Base-by-base conservation (phyloP, 2,329 filamentous ascomycete genomes). In the Chaetomium sp. region DNA sequence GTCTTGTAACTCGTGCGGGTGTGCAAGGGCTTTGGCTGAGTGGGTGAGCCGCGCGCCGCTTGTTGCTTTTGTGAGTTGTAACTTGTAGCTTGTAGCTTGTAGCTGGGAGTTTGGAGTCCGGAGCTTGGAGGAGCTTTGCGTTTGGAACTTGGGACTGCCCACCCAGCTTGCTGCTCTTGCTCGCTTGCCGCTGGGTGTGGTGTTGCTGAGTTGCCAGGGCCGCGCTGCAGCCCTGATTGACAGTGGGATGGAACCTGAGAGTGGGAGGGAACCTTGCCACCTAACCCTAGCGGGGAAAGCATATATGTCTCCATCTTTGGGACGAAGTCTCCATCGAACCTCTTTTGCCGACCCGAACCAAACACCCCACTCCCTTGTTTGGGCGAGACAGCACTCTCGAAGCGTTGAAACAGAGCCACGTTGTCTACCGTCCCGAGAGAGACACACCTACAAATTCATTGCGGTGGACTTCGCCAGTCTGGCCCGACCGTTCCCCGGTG, bases 251-350 rank as follows among this genome's bases (percentile, higher is more conserved):
- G 19, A 27, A 27, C 19, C 19, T 27, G 19, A 27, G 19, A 27
- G 19, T 27, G 19, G 63, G 57, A 54, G 43, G 58, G 54, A 54
- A 61, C 54, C 60, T 63, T 61, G 61, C 61, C 61, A 63, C 61
- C 58, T 53, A 53, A 49, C 56, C 51, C 46, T 47, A 48, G 36
- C 49, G 33, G 45, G 56, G 57, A 14, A 14, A 40, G 49, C 55
- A 62, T 64, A 65, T 63, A 63, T 61, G 53, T 64, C 59, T 57
- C 57, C 59, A 57, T 63, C 61, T 52, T 46, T 62, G 58, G 51
- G 57, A 60, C 19, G 35, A 27, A 27, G 19, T 27, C 19, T 27
- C 19, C 41, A 49, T 51, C 57, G 35, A 47, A 48, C 49, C 53
- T 53, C 49, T 44, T 32, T 27, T 27, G 19, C 19, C 19, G 19